Percentiles rank a stretch among this genome's conserved stretches.
Evolutionary conservation across 2,329 filamentous ascomycete species (phyloP).

Genomic region (Monosporascus sp.): DNA sequence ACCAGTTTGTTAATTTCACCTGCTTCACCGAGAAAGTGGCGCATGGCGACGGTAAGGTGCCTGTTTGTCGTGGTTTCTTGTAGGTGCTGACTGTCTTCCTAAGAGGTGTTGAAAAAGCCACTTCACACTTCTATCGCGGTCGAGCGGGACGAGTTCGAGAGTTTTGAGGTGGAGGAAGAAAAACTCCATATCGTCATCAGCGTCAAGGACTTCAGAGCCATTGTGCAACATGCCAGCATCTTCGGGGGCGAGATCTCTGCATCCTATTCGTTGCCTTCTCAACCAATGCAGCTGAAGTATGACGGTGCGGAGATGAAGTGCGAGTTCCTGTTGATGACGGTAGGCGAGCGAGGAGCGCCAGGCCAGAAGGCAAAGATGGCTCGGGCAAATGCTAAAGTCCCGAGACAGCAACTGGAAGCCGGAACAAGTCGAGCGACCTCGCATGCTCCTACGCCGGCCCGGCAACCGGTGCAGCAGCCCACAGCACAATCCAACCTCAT

Average conservation of each 20-base stretch:
- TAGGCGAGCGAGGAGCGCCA: slow-evolving; percentile 56
- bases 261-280: slow-evolving; percentile 64
- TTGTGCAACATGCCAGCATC: slow-evolving; percentile 68
- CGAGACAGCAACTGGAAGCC: slow-evolving; percentile 39
- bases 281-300: slow-evolving; percentile 69
- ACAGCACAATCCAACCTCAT: slow-evolving; percentile 34
- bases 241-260: slow-evolving; percentile 62
- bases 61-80: neutral
- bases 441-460: slow-evolving; percentile 21
- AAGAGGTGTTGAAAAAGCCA: slow-evolving; percentile 73
- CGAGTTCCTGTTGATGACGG: slow-evolving; percentile 79
- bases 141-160: slow-evolving; percentile 70
- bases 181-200: slow-evolving; percentile 74
- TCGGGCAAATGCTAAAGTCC: slow-evolving; percentile 33
- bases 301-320: slow-evolving; percentile 61
- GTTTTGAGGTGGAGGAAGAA: slow-evolving; percentile 63
- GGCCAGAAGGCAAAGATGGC: slow-evolving; percentile 41
- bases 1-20: slow-evolving; percentile 69
- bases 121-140: slow-evolving; percentile 74
- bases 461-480: slow-evolving; percentile 30
- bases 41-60: slow-evolving; percentile 52
- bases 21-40: slow-evolving; percentile 77
- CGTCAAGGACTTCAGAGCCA: slow-evolving; percentile 77
- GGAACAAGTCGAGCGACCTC: slow-evolving; percentile 37
- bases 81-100: slow-evolving; percentile 6